A percentile compares a stretch with the other conserved stretches of the same genome.
Evolutionary conservation across 2,329 filamentous ascomycete genomes (phyloP).

Genomic region (Scytalidium sp.): DNA sequence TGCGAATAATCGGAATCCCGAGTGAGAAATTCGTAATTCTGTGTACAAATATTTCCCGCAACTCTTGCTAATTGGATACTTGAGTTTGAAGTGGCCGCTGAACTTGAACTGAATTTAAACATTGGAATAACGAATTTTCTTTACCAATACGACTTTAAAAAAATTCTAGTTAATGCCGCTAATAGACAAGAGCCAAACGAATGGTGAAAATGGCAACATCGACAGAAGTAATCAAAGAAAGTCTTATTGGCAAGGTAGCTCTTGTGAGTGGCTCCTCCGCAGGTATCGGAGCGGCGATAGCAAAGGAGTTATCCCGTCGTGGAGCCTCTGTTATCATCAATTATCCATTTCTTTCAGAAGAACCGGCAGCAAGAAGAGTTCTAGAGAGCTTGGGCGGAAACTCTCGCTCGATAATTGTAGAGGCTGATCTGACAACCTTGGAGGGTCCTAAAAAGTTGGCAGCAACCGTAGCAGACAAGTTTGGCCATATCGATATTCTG

Average conservation of each 20-base stretch:
- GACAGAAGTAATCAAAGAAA: background rate
- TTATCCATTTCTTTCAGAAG: slow-evolving; percentile 1
- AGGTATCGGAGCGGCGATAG: background rate
- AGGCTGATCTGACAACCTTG: background rate
- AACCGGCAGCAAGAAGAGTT: background rate
- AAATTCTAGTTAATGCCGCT: no score
- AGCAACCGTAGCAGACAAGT: slow-evolving; percentile 32
- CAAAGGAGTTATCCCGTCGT: no score
- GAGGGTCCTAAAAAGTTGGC: background rate
- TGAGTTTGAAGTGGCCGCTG: no score
- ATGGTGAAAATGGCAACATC: background rate
- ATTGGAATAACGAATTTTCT: no score
- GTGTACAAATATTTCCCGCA: no score
- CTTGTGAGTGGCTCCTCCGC: background rate
- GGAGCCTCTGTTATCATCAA: background rate
- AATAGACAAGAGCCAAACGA: no score
- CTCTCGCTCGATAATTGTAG: background rate
- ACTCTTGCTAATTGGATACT: no score
- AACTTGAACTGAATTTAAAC: no score
- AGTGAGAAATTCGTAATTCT: no score
- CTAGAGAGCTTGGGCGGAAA: background rate
- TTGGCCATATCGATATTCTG: slow-evolving; percentile 85
- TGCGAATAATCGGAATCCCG: no score
- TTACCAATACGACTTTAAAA: no score
- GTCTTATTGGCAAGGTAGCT: background rate